Percentiles rank a stretch among this genome's conserved stretches.
These are phyloP conservation scores for Arthrobotrys iridis DNA, from an alignment of 2,329 filamentous ascomycete species.

Conservation along the genomic window DNA sequence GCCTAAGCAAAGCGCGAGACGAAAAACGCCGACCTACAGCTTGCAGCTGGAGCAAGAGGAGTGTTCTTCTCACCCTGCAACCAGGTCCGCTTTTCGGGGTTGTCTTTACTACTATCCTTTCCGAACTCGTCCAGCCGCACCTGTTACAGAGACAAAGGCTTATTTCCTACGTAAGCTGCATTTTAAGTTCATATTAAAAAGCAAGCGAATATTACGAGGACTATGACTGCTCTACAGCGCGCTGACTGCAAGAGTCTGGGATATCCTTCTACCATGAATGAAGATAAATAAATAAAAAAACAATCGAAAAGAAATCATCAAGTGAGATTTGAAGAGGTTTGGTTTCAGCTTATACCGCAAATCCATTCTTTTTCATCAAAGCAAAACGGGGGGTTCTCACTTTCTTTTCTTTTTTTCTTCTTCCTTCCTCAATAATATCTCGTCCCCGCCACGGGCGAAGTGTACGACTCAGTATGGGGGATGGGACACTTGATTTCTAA, in stretches of 20 bases:
- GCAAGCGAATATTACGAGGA: constrained; percentile 54
- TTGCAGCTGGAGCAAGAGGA: constrained; percentile 40
- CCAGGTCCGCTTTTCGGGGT: constrained; percentile 48
- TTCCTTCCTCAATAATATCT: constrained; percentile 28
- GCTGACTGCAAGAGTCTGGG: constrained; percentile 41
- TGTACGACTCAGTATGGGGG: constrained; percentile 17
- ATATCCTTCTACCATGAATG: constrained; percentile 34
- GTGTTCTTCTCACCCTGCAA: constrained; percentile 48
- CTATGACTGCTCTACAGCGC: constrained; percentile 11
- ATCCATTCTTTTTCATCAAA: constrained; percentile 46
- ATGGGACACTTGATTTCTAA: constrained; percentile 35
- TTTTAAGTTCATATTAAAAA: constrained; percentile 15
- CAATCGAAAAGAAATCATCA: constrained; percentile 13
- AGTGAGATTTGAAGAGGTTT: constrained; percentile 16
- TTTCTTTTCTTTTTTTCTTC: constrained; percentile 33
- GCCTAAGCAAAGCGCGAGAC: constrained; percentile 26
- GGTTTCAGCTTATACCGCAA: constrained; percentile 33
- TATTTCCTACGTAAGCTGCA: constrained; percentile 51
- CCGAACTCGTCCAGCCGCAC: constrained; percentile 49
- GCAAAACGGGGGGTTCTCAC: constrained; percentile 29
- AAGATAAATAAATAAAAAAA: constrained; percentile 26
- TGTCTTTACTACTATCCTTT: constrained; percentile 24
- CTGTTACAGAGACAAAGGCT: constrained; percentile 20
- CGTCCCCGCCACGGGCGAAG: constrained; percentile 23
- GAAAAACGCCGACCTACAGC: constrained; percentile 52